These are phyloP conservation scores for Suhomyces emberorum DNA, from an alignment of 805 yeast genomes.

Conservation along the genomic window DNA sequence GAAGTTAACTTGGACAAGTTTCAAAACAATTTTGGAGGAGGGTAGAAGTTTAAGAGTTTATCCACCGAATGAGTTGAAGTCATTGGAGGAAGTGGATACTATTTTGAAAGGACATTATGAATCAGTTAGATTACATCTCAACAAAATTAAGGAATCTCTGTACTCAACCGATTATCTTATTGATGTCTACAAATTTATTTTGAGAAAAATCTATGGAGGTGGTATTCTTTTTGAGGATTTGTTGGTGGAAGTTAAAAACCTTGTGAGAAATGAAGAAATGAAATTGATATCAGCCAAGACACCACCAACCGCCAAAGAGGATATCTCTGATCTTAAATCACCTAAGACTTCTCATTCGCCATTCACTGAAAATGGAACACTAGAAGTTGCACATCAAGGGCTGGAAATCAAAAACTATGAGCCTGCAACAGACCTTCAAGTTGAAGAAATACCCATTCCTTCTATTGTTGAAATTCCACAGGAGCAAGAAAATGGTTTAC, in stretches of 20 bases:
- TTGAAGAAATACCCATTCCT: no score
- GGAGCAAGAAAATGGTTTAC: no score
- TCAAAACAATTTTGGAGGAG: constrained; percentile 11
- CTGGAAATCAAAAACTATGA: no score
- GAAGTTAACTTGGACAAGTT: constrained; percentile 13
- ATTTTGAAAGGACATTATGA: constrained; percentile 9
- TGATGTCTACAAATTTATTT: constrained; percentile 21
- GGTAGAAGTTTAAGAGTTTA: constrained; percentile 15
- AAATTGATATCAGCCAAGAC: no score
- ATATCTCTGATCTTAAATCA: no score
- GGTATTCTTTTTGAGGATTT: constrained; percentile 24
- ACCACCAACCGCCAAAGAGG: no score
- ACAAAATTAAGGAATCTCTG: constrained; percentile 10
- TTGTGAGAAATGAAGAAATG: constrained; percentile 13
- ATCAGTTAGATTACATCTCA: constrained; percentile 8
- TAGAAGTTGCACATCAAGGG: no score
- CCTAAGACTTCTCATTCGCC: no score
- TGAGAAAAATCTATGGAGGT: constrained; percentile 31
- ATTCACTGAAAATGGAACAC: no score
- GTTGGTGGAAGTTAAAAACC: constrained; percentile 11
- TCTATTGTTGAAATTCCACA: no score
- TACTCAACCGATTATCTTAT: constrained; percentile 11
- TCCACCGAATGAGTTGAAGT: constrained; percentile 20
- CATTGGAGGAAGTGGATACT: constrained; percentile 11
- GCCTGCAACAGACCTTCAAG: no score